Evolutionary conservation across 129 eudicot genomes (phyloP).

Genomic region (Flaveria linearis): DNA sequence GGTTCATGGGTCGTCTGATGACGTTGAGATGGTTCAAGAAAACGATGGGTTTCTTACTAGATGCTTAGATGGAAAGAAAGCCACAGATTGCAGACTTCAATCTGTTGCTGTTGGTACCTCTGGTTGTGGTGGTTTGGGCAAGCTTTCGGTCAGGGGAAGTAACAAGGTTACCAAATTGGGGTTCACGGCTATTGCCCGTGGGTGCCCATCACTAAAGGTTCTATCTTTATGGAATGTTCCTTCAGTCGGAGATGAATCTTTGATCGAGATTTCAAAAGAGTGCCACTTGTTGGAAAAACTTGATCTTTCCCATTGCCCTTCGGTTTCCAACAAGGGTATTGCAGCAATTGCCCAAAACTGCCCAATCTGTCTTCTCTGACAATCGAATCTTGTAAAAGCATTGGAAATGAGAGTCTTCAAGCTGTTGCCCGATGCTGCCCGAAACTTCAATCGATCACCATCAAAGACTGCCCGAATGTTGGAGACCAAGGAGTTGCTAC

Average conservation of each 20-base stretch:
- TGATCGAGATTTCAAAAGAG: conserved; percentile 68
- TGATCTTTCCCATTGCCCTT: conserved; percentile 78
- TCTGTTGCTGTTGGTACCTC: conserved; percentile 92
- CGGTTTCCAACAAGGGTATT: conserved; percentile 72
- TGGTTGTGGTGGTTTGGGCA: conserved; percentile 87
- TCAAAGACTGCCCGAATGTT: conserved; percentile 73
- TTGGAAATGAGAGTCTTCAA: conserved; percentile 73
- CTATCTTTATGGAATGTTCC: conserved; percentile 85
- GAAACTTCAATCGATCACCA: conserved; percentile 60
- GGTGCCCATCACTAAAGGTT: conserved; percentile 83
- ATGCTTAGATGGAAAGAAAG: conserved; percentile 87
- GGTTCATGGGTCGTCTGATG: conserved; percentile 23
- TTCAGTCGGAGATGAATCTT: conserved; percentile 62
- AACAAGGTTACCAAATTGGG: conserved; percentile 68
- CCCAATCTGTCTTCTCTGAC: conserved; percentile 66
- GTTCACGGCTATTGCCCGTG: conserved; percentile 69
- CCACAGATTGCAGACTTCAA: conserved; percentile 79
- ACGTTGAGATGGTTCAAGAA: conserved; percentile 43
- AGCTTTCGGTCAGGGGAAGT: conserved; percentile 77
- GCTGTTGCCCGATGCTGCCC: conserved; percentile 73
- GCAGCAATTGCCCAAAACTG: conserved; percentile 62
- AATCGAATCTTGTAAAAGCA: conserved; percentile 64
- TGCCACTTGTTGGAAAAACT: conserved; percentile 79
- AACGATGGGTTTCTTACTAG: conserved; percentile 77
- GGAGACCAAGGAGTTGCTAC: conserved; percentile 85